Evolutionary conservation across 148 eudicot species (phyloP), one percentile per base, ranked within the genome.

Genomic region (Camellia japonica): DNA sequence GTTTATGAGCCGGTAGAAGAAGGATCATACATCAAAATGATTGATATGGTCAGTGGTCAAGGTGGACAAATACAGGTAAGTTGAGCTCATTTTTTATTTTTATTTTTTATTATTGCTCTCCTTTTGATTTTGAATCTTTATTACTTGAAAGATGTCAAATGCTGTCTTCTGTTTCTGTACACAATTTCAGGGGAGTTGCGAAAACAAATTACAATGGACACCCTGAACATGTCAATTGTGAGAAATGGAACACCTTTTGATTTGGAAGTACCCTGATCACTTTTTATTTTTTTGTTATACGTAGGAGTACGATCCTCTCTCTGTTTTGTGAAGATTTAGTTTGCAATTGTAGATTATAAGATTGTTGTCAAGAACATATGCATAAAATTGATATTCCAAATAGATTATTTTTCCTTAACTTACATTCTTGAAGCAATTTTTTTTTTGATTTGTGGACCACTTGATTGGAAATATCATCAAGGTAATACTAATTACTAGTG

Each of bases 1-100:
- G 93, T 89, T 44, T 96, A 93, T 90, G 97, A 96, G 86, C 97
- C 98, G 69, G 97, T 96, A 46, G 92, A 96, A 82, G 99, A 96
- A 90, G 99, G 99, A 69, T 96, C 99, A 63, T 96, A 93, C 62
- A 96, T 96, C 82, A 96, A 96, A 83, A 90, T 93, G 98, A 96
- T 96, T 80, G 99, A 96, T 85, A 96, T 90, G 89, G 97, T 86
- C 85, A 90, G 91, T 79, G 99, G 99, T 81, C 85, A 89, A 84
- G 99, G 99, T 82, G 99, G 98, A 79, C 98, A 96, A 87, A 93
- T 96, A 86, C 99, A 96, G 86, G 99, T 96, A 86, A 82, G 84
- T 68, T 80, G 11, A 67, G 46, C 66, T 38, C 67, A 11, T 73
- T 83, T 74, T 58, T 62, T 11, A 30, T 30, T 30, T 30, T 30